Evolutionary conservation across 768 basidiomycete genomes (phyloP).

Genomic region (Rhizopogon salebrosus): DNA sequence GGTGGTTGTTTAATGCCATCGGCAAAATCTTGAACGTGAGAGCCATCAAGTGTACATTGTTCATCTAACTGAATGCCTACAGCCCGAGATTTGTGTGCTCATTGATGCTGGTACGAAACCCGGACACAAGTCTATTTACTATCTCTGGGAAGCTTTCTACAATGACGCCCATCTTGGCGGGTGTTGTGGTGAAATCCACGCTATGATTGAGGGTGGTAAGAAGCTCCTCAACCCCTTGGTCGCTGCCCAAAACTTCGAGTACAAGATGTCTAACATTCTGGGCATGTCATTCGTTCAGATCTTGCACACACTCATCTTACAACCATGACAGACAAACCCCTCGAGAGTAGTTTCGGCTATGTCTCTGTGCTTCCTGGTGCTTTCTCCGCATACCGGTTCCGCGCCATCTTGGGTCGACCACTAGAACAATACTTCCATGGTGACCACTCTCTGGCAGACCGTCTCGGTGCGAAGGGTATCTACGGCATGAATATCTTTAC

Average conservation of each 20-base stretch:
- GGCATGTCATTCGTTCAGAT: conserved; percentile 34
- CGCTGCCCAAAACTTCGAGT: conserved; percentile 96
- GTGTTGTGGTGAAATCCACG: conserved; percentile 93
- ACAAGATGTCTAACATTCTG: conserved; percentile 97
- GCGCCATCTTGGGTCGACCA: conserved; percentile 85
- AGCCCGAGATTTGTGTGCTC: conserved; percentile 91
- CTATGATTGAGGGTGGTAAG: conserved; percentile 90
- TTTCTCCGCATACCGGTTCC: conserved; percentile 94
- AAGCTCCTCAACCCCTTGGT: conserved; percentile 90
- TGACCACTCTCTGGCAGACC: conserved; percentile 85
- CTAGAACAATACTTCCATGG: conserved; percentile 84
- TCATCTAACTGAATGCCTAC: conserved; percentile 7
- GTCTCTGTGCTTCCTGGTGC: conserved; percentile 94
- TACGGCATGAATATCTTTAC: conserved; percentile 97
- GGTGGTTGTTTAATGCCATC: conserved; percentile 95
- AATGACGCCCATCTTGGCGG: conserved; percentile 76
- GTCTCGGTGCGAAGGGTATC: conserved; percentile 89
- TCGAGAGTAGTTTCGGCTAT: conserved; percentile 94
- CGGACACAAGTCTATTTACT: conserved; percentile 92
- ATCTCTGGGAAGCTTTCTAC: conserved; percentile 91
- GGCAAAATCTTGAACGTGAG: conserved; percentile 71
- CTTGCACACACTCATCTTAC: conserved; percentile 8
- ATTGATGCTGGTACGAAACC: conserved; percentile 97
- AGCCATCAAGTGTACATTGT: conserved; percentile 3
- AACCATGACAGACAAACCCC: conserved; percentile 66